phyloP scores from a whole-genome alignment of 1,139 yeast genomes.

The Pichia inconspicua region DNA sequence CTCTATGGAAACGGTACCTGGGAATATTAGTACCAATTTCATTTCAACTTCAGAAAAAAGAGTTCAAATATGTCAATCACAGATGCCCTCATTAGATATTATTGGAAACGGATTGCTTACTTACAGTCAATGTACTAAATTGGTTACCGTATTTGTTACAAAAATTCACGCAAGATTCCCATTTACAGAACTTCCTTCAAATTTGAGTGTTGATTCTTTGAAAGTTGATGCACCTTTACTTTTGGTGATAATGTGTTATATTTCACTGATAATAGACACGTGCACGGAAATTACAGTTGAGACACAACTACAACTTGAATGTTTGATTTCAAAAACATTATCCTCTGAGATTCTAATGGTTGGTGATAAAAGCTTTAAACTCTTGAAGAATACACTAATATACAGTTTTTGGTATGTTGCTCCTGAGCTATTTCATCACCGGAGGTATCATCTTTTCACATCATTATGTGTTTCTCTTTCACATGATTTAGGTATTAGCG shows the following conservation, averaged over 20 bases:
- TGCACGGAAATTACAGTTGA: constrained; percentile 31
- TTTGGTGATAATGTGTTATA: constrained; percentile 58
- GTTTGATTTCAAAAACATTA: constrained; percentile 49
- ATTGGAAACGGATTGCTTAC: constrained; percentile 42
- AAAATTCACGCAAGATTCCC: constrained; percentile 41
- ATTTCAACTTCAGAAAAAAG: constrained; percentile 33
- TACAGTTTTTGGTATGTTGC: constrained; percentile 75
- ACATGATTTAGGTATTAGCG: constrained; percentile 70
- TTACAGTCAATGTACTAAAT: constrained; percentile 40
- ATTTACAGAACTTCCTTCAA: constrained; percentile 43
- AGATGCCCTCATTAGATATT: constrained; percentile 34
- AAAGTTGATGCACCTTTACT: constrained; percentile 49
- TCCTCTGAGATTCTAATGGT: constrained; percentile 57
- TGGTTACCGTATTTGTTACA: constrained; percentile 38
- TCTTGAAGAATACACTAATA: constrained; percentile 54
- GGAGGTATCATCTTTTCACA: constrained; percentile 66
- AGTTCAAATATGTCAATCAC: constrained; percentile 27
- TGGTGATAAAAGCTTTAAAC: constrained; percentile 67
- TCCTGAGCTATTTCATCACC: constrained; percentile 72
- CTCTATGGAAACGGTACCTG: background rate
- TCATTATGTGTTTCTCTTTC: constrained; percentile 61
- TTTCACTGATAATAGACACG: constrained; percentile 40
- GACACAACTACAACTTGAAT: constrained; percentile 43
- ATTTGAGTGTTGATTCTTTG: constrained; percentile 39
- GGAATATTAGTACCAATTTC: constrained; percentile 1